A percentile compares a stretch with the other conserved stretches of the same genome.
Conservation (phyloP, 352 stramenopile species). For the Pythium chondricola region DNA sequence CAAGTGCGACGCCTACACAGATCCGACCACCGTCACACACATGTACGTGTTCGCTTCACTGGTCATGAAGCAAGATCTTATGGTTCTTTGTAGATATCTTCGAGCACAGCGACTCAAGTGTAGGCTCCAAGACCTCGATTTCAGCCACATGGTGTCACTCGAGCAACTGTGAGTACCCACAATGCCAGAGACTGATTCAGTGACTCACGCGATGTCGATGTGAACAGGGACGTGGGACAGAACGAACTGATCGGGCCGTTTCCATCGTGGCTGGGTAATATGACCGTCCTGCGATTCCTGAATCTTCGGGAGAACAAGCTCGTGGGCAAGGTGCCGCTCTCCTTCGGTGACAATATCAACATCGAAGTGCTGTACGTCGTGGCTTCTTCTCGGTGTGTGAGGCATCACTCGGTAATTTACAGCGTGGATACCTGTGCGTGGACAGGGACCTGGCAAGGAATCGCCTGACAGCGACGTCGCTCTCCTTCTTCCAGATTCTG, state of each 20-base stretch:
- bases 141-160: conserved; percentile 65
- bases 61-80: background rate
- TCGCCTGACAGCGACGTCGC: conserved; percentile 8
- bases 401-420: background rate
- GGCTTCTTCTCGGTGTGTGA: background rate
- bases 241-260: conserved; percentile 50
- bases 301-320: conserved; percentile 47
- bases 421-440: background rate
- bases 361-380: conserved; percentile 54
- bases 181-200: background rate
- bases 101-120: conserved; percentile 41
- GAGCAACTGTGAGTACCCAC: conserved; percentile 49
- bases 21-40: conserved; percentile 64
- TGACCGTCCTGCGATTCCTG: conserved; percentile 57
- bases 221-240: conserved; percentile 39
- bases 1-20: conserved; percentile 53
- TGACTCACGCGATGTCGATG: background rate
- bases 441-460: conserved; percentile 14
- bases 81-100: conserved; percentile 34
- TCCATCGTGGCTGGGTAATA: conserved; percentile 53
- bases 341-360: conserved; percentile 45
- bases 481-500: conserved; percentile 20
- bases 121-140: conserved; percentile 38
- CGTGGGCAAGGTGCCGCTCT: conserved; percentile 31
- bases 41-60: conserved; percentile 29